Percentiles rank a stretch among this genome's conserved stretches.
Conservation (phyloP, 1,139 yeast species). For the Candida sanyaensis region DNA sequence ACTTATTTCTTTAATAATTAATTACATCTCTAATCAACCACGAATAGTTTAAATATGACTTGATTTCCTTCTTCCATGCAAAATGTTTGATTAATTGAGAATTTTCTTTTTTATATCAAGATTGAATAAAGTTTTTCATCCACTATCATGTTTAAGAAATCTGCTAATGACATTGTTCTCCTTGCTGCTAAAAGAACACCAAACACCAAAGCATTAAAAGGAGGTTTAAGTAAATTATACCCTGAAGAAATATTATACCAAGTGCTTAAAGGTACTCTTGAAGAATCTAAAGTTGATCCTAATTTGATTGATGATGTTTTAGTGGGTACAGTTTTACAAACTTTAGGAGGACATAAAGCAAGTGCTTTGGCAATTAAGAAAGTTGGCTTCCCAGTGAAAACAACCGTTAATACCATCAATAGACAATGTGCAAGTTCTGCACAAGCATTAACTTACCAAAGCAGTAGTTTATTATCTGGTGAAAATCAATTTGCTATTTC, state of each 20-base stretch:
- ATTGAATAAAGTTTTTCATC: not conserved
- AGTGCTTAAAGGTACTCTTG: slow-evolving; percentile 30
- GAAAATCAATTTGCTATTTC: slow-evolving; percentile 37
- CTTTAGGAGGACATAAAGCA: slow-evolving; percentile 85
- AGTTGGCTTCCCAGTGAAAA: slow-evolving; percentile 36
- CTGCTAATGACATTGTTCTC: slow-evolving; percentile 36
- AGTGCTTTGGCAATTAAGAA: slow-evolving; percentile 65
- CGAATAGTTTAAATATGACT: not conserved
- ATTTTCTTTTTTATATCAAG: no score
- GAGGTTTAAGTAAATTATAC: slow-evolving; percentile 34
- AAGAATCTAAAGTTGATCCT: slow-evolving; percentile 26
- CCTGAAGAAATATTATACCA: slow-evolving; percentile 38
- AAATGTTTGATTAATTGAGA: not conserved
- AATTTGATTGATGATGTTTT: slow-evolving; percentile 66
- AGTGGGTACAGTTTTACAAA: slow-evolving; percentile 80
- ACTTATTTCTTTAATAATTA: not conserved
- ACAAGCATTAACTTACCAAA: slow-evolving; percentile 37
- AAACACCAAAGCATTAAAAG: slow-evolving; percentile 35
- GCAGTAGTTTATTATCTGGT: slow-evolving; percentile 32
- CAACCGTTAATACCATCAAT: slow-evolving; percentile 40
- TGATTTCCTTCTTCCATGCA: not conserved
- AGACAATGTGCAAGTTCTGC: slow-evolving; percentile 46
- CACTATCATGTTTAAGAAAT: slow-evolving; percentile 19
- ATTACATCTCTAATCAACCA: not conserved
- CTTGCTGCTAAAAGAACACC: slow-evolving; percentile 39